These are phyloP conservation scores for Ustilaginoidea virens DNA, from an alignment of 2,329 filamentous ascomycete genomes.

Conservation along the genomic window DNA sequence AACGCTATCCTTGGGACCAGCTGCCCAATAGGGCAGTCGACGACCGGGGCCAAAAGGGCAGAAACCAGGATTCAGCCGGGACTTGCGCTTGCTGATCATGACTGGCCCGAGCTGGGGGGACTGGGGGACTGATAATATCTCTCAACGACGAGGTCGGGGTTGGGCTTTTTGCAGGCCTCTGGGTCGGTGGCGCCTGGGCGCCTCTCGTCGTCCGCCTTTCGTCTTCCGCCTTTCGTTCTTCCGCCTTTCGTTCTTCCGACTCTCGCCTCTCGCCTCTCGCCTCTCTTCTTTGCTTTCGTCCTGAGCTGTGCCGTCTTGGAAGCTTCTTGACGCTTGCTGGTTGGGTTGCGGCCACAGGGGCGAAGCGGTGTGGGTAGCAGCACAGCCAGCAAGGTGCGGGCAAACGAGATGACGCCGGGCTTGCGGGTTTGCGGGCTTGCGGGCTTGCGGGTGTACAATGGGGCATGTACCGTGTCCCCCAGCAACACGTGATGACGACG, in stretches of 20 bases:
- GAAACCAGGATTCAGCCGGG: conserved; percentile 23
- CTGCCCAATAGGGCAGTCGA: conserved; percentile 35
- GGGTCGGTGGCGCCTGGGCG: conserved; percentile 1
- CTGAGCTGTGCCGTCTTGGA: too few relatives aligned
- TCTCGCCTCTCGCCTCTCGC: too few relatives aligned
- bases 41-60: conserved; percentile 28
- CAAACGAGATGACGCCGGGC: conserved; percentile 1
- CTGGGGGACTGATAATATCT: conserved; percentile 1
- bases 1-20: conserved; percentile 17
- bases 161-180: not conserved
- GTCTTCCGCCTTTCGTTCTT: conserved; percentile 1
- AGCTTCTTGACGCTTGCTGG: too few relatives aligned
- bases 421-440: too few relatives aligned
- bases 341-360: too few relatives aligned
- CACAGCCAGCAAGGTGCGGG: conserved; percentile 1
- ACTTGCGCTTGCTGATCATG: conserved; percentile 12
- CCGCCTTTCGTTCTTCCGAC: conserved; percentile 2
- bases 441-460: too few relatives aligned
- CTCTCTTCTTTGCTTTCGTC: too few relatives aligned
- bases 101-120: conserved; percentile 1
- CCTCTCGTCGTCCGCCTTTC: conserved; percentile 1
- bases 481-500: too few relatives aligned
- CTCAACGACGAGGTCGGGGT: not conserved
- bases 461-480: too few relatives aligned
- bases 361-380: conserved; percentile 17